These are phyloP conservation scores for Benincasa hispida DNA, from an alignment of 306 rosid genomes.

Conservation along the genomic window DNA sequence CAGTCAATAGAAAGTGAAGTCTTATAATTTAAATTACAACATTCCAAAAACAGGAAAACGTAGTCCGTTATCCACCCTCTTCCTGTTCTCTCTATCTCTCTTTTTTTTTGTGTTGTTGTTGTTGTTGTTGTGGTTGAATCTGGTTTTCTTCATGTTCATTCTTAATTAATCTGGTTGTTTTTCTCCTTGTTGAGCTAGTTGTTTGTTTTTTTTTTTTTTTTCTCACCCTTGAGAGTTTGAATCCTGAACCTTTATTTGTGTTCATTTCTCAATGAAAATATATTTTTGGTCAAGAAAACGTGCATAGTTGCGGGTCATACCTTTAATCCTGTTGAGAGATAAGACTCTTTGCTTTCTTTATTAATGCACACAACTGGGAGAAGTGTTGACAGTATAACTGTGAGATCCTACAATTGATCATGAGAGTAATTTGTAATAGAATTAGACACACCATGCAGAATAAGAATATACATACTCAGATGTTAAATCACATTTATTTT, in stretches of 20 bases:
- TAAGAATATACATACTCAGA: background rate
- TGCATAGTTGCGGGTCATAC: constrained; percentile 20
- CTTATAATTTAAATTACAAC: background rate
- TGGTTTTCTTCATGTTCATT: background rate
- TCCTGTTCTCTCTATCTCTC: too few species aligned
- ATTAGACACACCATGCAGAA: background rate
- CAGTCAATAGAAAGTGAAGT: background rate
- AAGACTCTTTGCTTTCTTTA: constrained; percentile 68
- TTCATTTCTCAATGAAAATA: background rate
- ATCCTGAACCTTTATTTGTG: background rate
- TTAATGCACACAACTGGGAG: constrained; percentile 65
- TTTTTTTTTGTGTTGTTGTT: too few species aligned
- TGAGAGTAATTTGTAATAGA: constrained; percentile 1
- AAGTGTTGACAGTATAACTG: constrained; percentile 55
- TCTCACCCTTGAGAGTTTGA: background rate
- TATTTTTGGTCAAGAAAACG: background rate
- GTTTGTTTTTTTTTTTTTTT: background rate
- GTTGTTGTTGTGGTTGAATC: background rate
- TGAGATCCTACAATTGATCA: constrained; percentile 56
- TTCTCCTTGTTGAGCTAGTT: background rate
- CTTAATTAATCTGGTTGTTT: background rate
- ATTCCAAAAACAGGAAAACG: background rate
- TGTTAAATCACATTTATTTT: background rate
- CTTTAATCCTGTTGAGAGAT: constrained; percentile 76
- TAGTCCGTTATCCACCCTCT: background rate